Conservation (phyloP, 2,329 filamentous ascomycete genomes). For the Penicillium sp. region DNA sequence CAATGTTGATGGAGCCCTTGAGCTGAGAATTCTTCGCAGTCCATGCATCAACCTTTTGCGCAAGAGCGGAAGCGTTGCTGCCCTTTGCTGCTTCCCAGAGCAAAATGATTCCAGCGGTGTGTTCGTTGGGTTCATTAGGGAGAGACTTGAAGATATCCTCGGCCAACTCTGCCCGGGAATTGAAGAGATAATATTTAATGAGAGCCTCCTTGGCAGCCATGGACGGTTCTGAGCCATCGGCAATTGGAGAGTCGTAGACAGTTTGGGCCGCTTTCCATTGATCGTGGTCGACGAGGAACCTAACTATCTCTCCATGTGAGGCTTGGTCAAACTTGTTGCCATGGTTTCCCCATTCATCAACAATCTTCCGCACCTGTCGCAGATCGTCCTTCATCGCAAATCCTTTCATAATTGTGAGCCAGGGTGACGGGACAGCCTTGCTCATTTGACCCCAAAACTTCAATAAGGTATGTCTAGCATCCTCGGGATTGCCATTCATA, state of each 20-base stretch:
- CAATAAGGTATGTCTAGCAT: slow-evolving; percentile 51
- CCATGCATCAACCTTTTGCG: slow-evolving; percentile 70
- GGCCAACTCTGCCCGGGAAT: slow-evolving; percentile 61
- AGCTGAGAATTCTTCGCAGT: slow-evolving; percentile 46
- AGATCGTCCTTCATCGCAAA: slow-evolving; percentile 59
- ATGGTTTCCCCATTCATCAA: slow-evolving; percentile 52
- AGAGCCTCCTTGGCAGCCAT: slow-evolving; percentile 53
- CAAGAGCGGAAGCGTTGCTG: slow-evolving; percentile 68
- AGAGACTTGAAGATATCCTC: slow-evolving; percentile 56
- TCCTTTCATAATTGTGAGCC: slow-evolving; percentile 58
- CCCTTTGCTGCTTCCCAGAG: slow-evolving; percentile 73
- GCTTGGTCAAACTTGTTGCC: slow-evolving; percentile 49
- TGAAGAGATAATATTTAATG: slow-evolving; percentile 61
- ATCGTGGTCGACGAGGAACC: slow-evolving; percentile 60
- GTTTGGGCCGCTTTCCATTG: slow-evolving; percentile 60
- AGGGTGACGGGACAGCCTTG: slow-evolving; percentile 34
- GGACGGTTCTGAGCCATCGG: slow-evolving; percentile 42
- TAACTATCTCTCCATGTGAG: slow-evolving; percentile 54
- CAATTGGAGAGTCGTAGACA: slow-evolving; percentile 63
- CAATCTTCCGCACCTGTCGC: slow-evolving; percentile 58
- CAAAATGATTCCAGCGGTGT: slow-evolving; percentile 69
- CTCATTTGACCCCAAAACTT: slow-evolving; percentile 39
- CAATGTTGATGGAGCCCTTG: slow-evolving; percentile 59
- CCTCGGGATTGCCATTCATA: slow-evolving; percentile 54
- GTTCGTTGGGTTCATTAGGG: slow-evolving; percentile 48